Evolutionary conservation across 139 green algal species (phyloP).

Genomic region (Closterium sp.): DNA sequence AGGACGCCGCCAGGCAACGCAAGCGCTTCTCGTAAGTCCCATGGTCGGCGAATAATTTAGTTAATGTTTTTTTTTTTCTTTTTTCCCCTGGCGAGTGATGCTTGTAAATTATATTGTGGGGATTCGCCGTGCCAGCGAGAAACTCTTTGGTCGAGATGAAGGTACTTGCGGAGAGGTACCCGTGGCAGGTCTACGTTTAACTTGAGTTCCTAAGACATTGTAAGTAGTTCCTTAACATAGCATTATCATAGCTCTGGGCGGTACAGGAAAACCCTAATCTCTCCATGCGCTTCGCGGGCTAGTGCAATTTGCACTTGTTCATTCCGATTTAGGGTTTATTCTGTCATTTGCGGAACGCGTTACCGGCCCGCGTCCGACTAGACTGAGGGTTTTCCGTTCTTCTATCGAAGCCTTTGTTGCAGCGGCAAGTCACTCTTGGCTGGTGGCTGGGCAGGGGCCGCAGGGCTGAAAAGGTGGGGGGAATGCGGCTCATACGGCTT

Average conservation of each 20-base stretch:
- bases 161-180: not conserved
- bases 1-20: slow-evolving; percentile 29
- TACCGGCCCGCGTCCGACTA: not conserved
- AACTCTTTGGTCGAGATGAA: too few species aligned
- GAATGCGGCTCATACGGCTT: not conserved
- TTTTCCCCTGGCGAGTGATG: not conserved
- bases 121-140: not conserved
- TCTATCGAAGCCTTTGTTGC: too few species aligned
- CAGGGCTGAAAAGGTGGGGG: not conserved
- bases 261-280: too few species aligned
- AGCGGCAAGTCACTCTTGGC: too few species aligned
- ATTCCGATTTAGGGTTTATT: too few species aligned
- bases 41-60: not conserved
- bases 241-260: too few species aligned
- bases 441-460: too few species aligned
- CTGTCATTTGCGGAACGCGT: not conserved
- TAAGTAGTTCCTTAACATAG: too few species aligned
- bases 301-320: too few species aligned
- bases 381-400: not conserved
- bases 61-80: not conserved
- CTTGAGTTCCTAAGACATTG: too few species aligned
- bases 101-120: not conserved
- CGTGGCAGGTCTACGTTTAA: too few species aligned
- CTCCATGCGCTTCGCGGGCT: not conserved
- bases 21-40: slow-evolving; percentile 4